Base-by-base conservation (phyloP, 495 filamentous ascomycete genomes). In the Hypoxylon perforatum region DNA sequence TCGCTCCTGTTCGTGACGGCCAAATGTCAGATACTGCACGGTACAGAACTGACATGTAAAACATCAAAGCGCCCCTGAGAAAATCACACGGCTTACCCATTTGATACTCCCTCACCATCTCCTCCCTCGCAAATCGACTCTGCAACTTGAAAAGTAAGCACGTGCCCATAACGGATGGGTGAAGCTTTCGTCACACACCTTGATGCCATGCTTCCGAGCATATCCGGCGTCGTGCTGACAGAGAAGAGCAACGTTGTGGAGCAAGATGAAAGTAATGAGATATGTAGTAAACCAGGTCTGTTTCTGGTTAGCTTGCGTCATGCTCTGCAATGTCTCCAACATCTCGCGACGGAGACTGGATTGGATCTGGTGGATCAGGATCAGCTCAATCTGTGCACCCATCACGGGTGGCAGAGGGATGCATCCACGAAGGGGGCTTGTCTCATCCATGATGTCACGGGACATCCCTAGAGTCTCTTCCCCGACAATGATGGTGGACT, bases 361-460 rank as follows among this genome's bases (percentile, higher is more conserved):
- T 46, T 84, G 83, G 36, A 87, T 80, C 51, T 84, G 80, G 57
- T 85, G 81, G 42, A 87, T 86, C 30, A 86, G 74, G 30, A 88
- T 77, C 58, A 82, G 77, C 53, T 87, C 85, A 19, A 88, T 80
- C 61, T 88, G 85, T 23, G 84, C 84, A 30, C 84, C 84, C 82
- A 88, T 84, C 28, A 88, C 83, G 2, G 85, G 85, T 9, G 85
- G 85, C 9, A 87, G 72, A 18, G 85, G 85, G 5, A 86, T 81
- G 51, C 82, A 83, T 36, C 80, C 79, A 22, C 76, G 72, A 44
- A 83, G 77, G 11, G 84, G 80, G 55, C 80, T 85, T 12, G 72
- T 76, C 21, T 76, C 69, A 60, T 85, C 84, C 63, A 84, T 75
- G 66, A 81, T 81, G 56, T 84, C 70, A 33, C 57, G 66, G 14